Evolutionary conservation across 106 monocot species (phyloP).

Genomic region (Dioscorea dumetorum): DNA sequence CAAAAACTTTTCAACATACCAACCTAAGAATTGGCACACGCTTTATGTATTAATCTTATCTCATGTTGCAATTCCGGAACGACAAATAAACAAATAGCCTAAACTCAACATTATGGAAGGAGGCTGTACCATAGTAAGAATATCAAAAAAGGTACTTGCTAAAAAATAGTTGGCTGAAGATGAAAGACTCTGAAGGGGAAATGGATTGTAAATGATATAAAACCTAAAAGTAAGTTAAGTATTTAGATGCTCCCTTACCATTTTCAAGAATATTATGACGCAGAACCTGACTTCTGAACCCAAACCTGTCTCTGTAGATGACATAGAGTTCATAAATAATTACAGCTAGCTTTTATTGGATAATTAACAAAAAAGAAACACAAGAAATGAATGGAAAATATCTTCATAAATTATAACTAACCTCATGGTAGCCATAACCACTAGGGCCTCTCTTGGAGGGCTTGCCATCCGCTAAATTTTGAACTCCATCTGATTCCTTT

Average conservation of each 20-base stretch:
- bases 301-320: constrained; percentile 46
- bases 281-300: constrained; percentile 57
- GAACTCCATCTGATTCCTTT: constrained; percentile 29
- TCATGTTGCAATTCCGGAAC: no score
- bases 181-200: background rate
- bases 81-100: no score
- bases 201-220: background rate
- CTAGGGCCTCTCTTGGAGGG: constrained; percentile 16
- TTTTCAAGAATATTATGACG: constrained; percentile 15
- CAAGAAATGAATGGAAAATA: background rate
- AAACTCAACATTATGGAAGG: no score
- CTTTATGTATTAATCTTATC: no score
- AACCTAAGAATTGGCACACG: no score
- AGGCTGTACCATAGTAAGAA: no score
- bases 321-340: background rate
- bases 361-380: background rate
- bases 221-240: background rate
- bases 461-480: constrained; percentile 21
- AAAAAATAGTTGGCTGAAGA: background rate
- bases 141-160: background rate
- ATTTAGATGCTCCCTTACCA: background rate
- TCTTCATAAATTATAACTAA: background rate
- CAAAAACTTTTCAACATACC: no score
- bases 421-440: constrained; percentile 51
- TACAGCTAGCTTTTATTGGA: background rate